Percentiles rank a stretch among this genome's conserved stretches.
Conservation (phyloP, 768 basidiomycete genomes). For the Panellus pusillus region DNA sequence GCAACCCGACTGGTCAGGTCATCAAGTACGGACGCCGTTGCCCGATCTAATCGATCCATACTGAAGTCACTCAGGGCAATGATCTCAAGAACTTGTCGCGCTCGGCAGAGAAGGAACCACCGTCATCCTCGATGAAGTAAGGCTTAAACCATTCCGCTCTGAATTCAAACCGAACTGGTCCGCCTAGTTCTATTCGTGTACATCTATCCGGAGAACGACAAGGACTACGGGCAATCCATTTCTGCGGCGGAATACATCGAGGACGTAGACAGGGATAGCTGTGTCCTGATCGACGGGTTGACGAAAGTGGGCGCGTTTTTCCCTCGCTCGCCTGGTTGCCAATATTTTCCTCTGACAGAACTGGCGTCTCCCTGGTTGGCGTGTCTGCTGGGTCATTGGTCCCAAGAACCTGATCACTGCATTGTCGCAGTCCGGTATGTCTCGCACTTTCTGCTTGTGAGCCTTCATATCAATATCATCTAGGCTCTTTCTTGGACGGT, state of each 20-base stretch:
- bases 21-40: slow-evolving; percentile 37
- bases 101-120: slow-evolving; percentile 79
- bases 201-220: slow-evolving; percentile 78
- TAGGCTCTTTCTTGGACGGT: slow-evolving; percentile 89
- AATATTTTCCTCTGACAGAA: slow-evolving; percentile 50
- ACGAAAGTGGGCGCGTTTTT: background rate
- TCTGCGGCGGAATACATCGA: slow-evolving; percentile 84
- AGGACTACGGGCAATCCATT: slow-evolving; percentile 73
- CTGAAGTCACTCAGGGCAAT: slow-evolving; percentile 52
- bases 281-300: background rate
- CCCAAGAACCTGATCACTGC: slow-evolving; percentile 88
- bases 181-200: slow-evolving; percentile 89
- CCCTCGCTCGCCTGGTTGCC: background rate
- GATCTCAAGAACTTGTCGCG: slow-evolving; percentile 80
- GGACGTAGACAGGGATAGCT: slow-evolving; percentile 82
- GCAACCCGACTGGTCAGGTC: slow-evolving; percentile 95
- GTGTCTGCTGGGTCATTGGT: slow-evolving; percentile 91
- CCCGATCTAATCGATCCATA: background rate
- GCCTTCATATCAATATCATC: slow-evolving; percentile 1
- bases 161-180: background rate
- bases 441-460: background rate
- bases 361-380: slow-evolving; percentile 94
- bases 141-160: slow-evolving; percentile 1
- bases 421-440: slow-evolving; percentile 79
- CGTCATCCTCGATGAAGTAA: slow-evolving; percentile 79